A percentile compares a stretch with the other conserved stretches of the same genome.
phyloP scores from a whole-genome alignment of 768 basidiomycete species.

The Lyophyllum decastes region DNA sequence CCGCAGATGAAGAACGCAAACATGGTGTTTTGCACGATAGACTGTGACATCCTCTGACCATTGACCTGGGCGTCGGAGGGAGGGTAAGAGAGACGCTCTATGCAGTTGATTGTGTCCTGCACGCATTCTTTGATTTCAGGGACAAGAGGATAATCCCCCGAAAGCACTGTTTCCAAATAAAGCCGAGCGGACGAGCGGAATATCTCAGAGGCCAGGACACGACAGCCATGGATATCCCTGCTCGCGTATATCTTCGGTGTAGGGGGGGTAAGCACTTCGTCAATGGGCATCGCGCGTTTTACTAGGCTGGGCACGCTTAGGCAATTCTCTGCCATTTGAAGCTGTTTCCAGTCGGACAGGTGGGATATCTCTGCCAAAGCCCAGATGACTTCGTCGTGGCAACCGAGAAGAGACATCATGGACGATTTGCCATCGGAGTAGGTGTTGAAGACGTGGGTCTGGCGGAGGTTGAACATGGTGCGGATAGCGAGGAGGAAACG shows the following conservation, averaged over 20 bases:
- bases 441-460: conserved; percentile 39
- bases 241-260: conserved; percentile 13
- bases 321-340: conserved; percentile 34
- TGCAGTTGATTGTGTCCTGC: conserved; percentile 51
- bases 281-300: conserved; percentile 51
- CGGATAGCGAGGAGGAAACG: conserved; percentile 58
- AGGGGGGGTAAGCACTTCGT: conserved; percentile 34
- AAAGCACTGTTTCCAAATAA: conserved; percentile 77
- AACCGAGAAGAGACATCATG: conserved; percentile 87
- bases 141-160: conserved; percentile 68
- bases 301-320: conserved; percentile 68
- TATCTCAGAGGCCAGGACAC: conserved; percentile 51
- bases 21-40: conserved; percentile 76
- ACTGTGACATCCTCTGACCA: conserved; percentile 36
- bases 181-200: conserved; percentile 77
- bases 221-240: conserved; percentile 32
- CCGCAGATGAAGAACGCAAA: conserved; percentile 78
- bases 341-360: conserved; percentile 67
- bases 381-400: conserved; percentile 77
- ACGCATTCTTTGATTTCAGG: conserved; percentile 61
- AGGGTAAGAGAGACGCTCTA: conserved; percentile 38
- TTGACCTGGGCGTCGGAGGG: conserved; percentile 9
- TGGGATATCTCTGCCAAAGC: conserved; percentile 74
- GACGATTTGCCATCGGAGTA: conserved; percentile 40
- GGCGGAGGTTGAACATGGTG: conserved; percentile 51